phyloP scores from a whole-genome alignment of 768 basidiomycete species.

The Tulasnella sp. region DNA sequence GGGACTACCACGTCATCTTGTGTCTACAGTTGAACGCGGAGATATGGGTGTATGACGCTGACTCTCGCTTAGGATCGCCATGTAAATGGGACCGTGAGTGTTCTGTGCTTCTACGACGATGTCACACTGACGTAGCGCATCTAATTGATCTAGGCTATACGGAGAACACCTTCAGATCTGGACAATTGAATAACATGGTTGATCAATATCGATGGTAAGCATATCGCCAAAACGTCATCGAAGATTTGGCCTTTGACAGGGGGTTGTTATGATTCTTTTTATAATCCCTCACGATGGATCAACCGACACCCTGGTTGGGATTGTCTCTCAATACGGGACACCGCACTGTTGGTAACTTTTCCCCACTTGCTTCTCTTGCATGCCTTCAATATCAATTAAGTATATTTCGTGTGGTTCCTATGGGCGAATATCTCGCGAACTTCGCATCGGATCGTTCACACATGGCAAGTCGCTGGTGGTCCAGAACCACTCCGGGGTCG shows the following conservation, averaged over 20 bases:
- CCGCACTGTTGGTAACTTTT: too few relatives aligned
- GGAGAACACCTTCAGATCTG: not conserved
- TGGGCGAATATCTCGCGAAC: constrained; percentile 36
- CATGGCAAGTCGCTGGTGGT: too few relatives aligned
- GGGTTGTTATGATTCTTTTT: too few relatives aligned
- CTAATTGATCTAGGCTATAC: not conserved
- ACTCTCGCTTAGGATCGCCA: constrained; percentile 41
- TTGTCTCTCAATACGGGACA: too few relatives aligned
- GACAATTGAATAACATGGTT: too few relatives aligned
- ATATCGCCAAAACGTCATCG: too few relatives aligned
- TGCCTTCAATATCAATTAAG: constrained; percentile 26
- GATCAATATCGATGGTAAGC: too few relatives aligned
- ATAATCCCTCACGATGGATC: too few relatives aligned
- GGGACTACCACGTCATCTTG: constrained; percentile 68
- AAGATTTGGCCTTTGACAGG: too few relatives aligned
- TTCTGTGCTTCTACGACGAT: constrained; percentile 3
- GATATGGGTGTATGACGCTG: constrained; percentile 59
- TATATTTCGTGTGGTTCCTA: constrained; percentile 48
- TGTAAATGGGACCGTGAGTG: constrained; percentile 36
- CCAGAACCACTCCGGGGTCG: too few relatives aligned
- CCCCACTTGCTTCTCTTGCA: too few relatives aligned
- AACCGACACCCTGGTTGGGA: too few relatives aligned
- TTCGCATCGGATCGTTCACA: constrained; percentile 69
- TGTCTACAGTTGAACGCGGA: constrained; percentile 8
- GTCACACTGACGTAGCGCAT: constrained; percentile 19